Evolutionary conservation across 1,284 basidiomycete genomes (phyloP).

Genomic region (Pulveroboletus sp.): DNA sequence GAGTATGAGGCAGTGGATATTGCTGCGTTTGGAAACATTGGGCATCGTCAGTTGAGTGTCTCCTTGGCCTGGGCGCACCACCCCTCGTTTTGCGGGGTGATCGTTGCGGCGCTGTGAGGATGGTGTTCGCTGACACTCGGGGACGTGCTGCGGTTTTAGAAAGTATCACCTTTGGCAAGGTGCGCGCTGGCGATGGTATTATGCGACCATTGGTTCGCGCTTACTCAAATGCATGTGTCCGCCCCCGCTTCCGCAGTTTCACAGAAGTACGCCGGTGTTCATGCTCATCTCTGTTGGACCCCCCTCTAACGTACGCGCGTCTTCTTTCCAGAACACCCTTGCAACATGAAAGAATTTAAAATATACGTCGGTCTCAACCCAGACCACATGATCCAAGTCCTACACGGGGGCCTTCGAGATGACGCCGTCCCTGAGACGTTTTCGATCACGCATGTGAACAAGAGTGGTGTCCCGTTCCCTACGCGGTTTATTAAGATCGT

Average conservation of each 20-base stretch:
- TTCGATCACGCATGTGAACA: constrained; percentile 50
- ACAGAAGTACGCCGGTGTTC: constrained; percentile 41
- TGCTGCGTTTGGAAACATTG: constrained; percentile 55
- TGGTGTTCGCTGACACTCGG: constrained; percentile 4
- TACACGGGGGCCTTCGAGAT: constrained; percentile 62
- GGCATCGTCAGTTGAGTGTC: constrained; percentile 61
- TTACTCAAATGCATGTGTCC: no score
- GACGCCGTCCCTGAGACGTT: constrained; percentile 67
- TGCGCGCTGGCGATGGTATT: constrained; percentile 17
- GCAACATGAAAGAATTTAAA: constrained; percentile 80
- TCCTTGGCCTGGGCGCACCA: neutral
- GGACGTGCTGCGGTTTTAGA: neutral
- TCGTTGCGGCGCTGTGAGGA: neutral
- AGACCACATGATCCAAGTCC: constrained; percentile 60
- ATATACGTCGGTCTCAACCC: constrained; percentile 60
- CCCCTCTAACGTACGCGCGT: neutral
- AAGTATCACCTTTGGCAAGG: no score
- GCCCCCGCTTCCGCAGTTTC: no score
- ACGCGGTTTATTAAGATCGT: constrained; percentile 69
- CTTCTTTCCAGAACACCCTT: constrained; percentile 58
- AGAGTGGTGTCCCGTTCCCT: constrained; percentile 53
- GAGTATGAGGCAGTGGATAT: constrained; percentile 63
- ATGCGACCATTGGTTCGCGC: no score
- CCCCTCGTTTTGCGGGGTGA: neutral
- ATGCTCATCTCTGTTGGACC: neutral